Evolutionary conservation across 2,329 filamentous ascomycete species (phyloP), one percentile per base, ranked within the genome.

Genomic region (Dothideomycetes sp.): DNA sequence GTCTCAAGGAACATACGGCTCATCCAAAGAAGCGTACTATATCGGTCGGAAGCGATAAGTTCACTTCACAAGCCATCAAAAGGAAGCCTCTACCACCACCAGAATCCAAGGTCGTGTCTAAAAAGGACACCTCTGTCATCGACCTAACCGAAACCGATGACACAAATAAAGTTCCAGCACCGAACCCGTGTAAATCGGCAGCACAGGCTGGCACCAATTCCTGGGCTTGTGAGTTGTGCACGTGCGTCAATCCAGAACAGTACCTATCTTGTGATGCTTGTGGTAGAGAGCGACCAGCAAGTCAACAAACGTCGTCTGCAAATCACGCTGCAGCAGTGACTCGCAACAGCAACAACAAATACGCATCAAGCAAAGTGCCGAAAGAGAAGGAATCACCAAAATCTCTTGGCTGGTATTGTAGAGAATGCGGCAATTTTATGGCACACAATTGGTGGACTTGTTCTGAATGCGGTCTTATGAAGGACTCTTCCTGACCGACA

Each of bases 401-500:
- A 24, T 18, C 44, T 2, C 51, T 77, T 15, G 76, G 74, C 1
- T 80, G 77, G 77, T 62, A 69, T 40, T 81, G 77, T 53, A 51
- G 63, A 37, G 58, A 61, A 5, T 81, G 77, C 45, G 72, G 73
- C 5, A 68, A 69, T 1, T 80, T 76, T 45, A 80, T 79, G 74
- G 76, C 80, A 54, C 68, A 65, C 15, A 61, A 74, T 49, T 80
- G 75, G 74, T 80, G 75, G 76, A 78, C 74, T 4, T 80, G 76
- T 49, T 69, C 70, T 11, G 62, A 63, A 9, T 80, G 76, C 54
- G 75, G 76, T 35, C 62, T 57, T 7, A 74, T 80, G 72, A 80
- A 79, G 54, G 51, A 57, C 24, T 57, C 56, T 28, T 73, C 70
- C n/a, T 71, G 47, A 24, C 17, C 23, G 28, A 13, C 18, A 7